Conservation (phyloP, 139 green algal species). For the Penium margaritaceum region DNA sequence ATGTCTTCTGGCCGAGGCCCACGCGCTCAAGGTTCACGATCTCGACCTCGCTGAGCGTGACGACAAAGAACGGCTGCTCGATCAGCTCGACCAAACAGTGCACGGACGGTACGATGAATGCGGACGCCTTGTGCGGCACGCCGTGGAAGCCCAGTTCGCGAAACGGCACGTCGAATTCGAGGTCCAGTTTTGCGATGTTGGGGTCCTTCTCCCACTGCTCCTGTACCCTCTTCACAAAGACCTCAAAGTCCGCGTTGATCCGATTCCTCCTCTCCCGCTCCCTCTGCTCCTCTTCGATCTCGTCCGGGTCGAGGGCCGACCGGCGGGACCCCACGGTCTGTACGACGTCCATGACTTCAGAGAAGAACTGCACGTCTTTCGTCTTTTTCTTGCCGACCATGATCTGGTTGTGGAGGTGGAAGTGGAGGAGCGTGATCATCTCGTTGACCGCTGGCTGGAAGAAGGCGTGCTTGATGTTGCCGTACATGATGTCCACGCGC, state of each 20-base stretch:
- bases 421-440: constrained; percentile 94
- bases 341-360: constrained; percentile 86
- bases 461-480: constrained; percentile 96
- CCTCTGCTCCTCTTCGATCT: constrained; percentile 98
- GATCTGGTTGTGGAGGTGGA: constrained; percentile 95
- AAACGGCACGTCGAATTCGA: constrained; percentile 98
- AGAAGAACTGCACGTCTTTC: constrained; percentile 93
- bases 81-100: constrained; percentile 95
- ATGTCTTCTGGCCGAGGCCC: constrained; percentile 95
- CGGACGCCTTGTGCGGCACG: constrained; percentile 72
- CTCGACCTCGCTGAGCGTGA: constrained; percentile 72
- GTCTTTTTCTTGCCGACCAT: constrained; percentile 99
- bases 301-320: constrained; percentile 87
- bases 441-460: constrained; percentile 85
- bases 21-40: constrained; percentile 96
- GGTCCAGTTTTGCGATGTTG: constrained; percentile 57
- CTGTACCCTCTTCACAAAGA: constrained; percentile 64
- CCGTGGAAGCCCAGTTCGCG: constrained; percentile 89
- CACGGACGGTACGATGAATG: constrained; percentile 83
- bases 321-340: constrained; percentile 77
- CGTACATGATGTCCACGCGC: constrained; percentile 88
- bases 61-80: constrained; percentile 87
- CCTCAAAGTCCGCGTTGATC: constrained; percentile 80
- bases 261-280: constrained; percentile 83
- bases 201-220: constrained; percentile 72